Conservation (phyloP, 331 rosid species). For the Cydonia oblonga region DNA sequence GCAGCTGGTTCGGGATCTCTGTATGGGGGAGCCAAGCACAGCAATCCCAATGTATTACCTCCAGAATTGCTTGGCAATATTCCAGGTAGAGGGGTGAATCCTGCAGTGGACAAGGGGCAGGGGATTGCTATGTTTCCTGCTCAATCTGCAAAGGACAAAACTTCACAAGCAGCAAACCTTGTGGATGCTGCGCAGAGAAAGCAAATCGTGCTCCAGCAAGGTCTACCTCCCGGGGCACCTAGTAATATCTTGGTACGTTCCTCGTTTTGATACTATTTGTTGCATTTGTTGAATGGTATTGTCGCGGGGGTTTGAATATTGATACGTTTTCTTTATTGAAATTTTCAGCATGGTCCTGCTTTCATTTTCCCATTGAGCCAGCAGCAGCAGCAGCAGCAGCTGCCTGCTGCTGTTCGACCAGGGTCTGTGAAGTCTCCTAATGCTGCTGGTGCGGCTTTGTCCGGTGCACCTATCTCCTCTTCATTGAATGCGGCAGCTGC, state of each 20-base stretch:
- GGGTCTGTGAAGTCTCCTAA: slow-evolving; percentile 64
- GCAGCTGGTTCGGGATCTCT: slow-evolving; percentile 74
- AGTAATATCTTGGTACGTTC: slow-evolving; percentile 63
- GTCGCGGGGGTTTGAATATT: neutral
- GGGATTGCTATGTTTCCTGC: slow-evolving; percentile 45
- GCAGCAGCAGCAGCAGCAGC: slow-evolving; percentile 84
- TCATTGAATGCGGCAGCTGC: slow-evolving; percentile 25
- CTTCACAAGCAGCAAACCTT: slow-evolving; percentile 36
- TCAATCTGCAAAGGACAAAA: slow-evolving; percentile 61
- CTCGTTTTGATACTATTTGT: neutral
- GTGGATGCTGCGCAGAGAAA: slow-evolving; percentile 59
- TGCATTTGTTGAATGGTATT: neutral
- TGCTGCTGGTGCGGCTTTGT: slow-evolving; percentile 35
- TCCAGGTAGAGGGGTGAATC: slow-evolving; percentile 31
- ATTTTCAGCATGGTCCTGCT: slow-evolving; percentile 79
- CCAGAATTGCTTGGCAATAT: slow-evolving; percentile 51
- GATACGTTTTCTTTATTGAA: neutral
- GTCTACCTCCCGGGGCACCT: slow-evolving; percentile 77
- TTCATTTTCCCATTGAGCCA: slow-evolving; percentile 78
- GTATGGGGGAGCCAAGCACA: slow-evolving; percentile 69
- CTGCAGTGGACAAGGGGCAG: slow-evolving; percentile 69
- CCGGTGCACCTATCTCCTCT: slow-evolving; percentile 33
- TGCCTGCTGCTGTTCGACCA: slow-evolving; percentile 60
- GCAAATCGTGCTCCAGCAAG: slow-evolving; percentile 67
- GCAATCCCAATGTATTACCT: slow-evolving; percentile 46